phyloP scores from a whole-genome alignment of 1,139 yeast species.

The Suhomyces wounanorum region DNA sequence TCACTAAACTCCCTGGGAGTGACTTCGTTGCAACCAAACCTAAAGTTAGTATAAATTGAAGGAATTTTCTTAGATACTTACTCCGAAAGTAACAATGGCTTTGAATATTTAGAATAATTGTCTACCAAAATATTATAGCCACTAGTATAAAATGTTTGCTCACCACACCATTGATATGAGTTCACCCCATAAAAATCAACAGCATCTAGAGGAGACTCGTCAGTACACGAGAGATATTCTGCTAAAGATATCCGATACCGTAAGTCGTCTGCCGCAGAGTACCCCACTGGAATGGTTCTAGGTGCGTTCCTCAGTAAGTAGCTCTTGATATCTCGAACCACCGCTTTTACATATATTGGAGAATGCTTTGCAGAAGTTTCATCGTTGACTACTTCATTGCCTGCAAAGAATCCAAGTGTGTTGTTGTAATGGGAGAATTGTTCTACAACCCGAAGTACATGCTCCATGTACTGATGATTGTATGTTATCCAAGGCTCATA shows the following conservation, averaged over 20 bases:
- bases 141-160: conserved; percentile 74
- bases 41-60: conserved; percentile 14
- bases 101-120: conserved; percentile 66
- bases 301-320: conserved; percentile 62
- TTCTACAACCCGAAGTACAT: conserved; percentile 76
- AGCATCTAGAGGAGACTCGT: conserved; percentile 55
- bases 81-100: conserved; percentile 88
- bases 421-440: conserved; percentile 85
- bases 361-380: conserved; percentile 66
- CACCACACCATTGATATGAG: conserved; percentile 97
- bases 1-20: conserved; percentile 82
- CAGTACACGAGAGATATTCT: conserved; percentile 75
- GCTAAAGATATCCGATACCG: conserved; percentile 74
- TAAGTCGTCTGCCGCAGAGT: conserved; percentile 94
- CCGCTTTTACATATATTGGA: conserved; percentile 73
- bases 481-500: conserved; percentile 90
- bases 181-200: conserved; percentile 95
- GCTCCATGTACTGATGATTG: conserved; percentile 65
- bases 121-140: conserved; percentile 78
- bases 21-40: conserved; percentile 82
- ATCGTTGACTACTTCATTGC: conserved; percentile 90
- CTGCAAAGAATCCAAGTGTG: conserved; percentile 91
- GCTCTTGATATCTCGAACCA: conserved; percentile 75
- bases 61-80: conserved; percentile 32
- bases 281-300: conserved; percentile 85